Percentiles rank a stretch among this genome's conserved stretches.
Evolutionary conservation across 768 basidiomycete species (phyloP).

Genomic region (Tylopilus rubrobrunneus): DNA sequence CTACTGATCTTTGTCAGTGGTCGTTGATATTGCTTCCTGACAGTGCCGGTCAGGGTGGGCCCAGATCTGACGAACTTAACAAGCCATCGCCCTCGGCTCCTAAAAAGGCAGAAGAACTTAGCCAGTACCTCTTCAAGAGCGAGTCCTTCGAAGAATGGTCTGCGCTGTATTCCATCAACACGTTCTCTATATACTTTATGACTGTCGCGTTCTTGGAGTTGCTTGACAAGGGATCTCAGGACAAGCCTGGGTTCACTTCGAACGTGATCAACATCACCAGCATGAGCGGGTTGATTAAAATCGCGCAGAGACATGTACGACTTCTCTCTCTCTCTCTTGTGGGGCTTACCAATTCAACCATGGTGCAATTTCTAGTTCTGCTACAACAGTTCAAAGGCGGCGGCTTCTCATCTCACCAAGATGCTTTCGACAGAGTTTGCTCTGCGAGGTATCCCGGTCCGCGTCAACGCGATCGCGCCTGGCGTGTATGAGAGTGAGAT

Average conservation of each 20-base stretch:
- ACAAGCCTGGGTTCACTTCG: slow-evolving; percentile 53
- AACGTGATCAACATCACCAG: slow-evolving; percentile 75
- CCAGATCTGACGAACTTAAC: slow-evolving; percentile 54
- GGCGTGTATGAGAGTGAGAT: slow-evolving; percentile 77
- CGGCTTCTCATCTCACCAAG: slow-evolving; percentile 70
- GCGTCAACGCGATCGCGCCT: slow-evolving; percentile 72
- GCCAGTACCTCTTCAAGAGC: slow-evolving; percentile 65
- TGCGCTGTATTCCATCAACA: slow-evolving; percentile 60
- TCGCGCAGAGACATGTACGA: slow-evolving; percentile 76
- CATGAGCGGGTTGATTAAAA: slow-evolving; percentile 66
- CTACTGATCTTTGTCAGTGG: background rate
- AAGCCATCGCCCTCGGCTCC: slow-evolving; percentile 53
- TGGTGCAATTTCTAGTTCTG: slow-evolving; percentile 50
- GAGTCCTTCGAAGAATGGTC: slow-evolving; percentile 64
- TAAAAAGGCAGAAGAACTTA: slow-evolving; percentile 60
- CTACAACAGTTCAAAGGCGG: slow-evolving; percentile 80
- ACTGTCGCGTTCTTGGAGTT: slow-evolving; percentile 74
- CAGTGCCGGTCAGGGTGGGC: slow-evolving; percentile 77
- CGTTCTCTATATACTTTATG: slow-evolving; percentile 74
- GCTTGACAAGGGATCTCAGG: slow-evolving; percentile 66
- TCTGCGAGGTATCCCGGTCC: slow-evolving; percentile 61
- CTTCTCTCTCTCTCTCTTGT: background rate
- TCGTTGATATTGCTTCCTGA: background rate
- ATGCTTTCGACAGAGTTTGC: slow-evolving; percentile 76
- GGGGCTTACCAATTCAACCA: background rate